Conservation (phyloP, 768 basidiomycete genomes). For the Pulveroboletus sp. region DNA sequence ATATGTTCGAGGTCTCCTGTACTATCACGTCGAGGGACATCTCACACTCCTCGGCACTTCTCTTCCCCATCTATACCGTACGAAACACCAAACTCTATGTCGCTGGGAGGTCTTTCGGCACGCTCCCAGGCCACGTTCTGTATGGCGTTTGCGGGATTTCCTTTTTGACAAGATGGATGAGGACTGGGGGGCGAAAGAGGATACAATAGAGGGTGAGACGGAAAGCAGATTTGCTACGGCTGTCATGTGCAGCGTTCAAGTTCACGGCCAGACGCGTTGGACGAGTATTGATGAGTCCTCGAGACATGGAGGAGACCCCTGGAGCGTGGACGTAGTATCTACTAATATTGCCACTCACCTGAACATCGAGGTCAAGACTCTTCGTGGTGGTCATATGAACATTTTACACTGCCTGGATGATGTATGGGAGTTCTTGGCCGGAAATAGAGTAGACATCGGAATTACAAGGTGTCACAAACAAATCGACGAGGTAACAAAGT, state of each 20-base stretch:
- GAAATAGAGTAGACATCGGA: conserved; percentile 11
- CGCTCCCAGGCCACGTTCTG: conserved; percentile 50
- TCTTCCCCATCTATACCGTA: conserved; percentile 32
- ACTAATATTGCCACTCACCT: conserved; percentile 41
- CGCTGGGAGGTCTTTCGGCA: conserved; percentile 51
- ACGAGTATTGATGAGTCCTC: conserved; percentile 41
- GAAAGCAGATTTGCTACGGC: conserved; percentile 40
- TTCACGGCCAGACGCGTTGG: conserved; percentile 33
- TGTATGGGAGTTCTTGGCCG: conserved; percentile 37
- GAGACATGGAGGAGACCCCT: conserved; percentile 38
- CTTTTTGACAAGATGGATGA: conserved; percentile 41
- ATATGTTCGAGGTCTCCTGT: conserved; percentile 33
- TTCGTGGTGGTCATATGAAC: conserved; percentile 50
- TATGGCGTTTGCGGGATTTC: conserved; percentile 38
- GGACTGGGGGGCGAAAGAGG: conserved; percentile 36
- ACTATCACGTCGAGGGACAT: conserved; percentile 35
- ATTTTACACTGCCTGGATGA: conserved; percentile 42
- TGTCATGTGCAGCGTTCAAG: conserved; percentile 40
- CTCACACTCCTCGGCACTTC: conserved; percentile 56
- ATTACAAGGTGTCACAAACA: conserved; percentile 20
- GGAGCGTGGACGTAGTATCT: conserved; percentile 45
- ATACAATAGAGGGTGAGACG: conserved; percentile 39
- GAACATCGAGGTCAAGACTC: conserved; percentile 37
- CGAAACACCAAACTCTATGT: conserved; percentile 44
- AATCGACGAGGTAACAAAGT: conserved; percentile 14